phyloP scores from a whole-genome alignment of 371 early-diverging fungal species.

The Apophysomyces ossiformis region DNA sequence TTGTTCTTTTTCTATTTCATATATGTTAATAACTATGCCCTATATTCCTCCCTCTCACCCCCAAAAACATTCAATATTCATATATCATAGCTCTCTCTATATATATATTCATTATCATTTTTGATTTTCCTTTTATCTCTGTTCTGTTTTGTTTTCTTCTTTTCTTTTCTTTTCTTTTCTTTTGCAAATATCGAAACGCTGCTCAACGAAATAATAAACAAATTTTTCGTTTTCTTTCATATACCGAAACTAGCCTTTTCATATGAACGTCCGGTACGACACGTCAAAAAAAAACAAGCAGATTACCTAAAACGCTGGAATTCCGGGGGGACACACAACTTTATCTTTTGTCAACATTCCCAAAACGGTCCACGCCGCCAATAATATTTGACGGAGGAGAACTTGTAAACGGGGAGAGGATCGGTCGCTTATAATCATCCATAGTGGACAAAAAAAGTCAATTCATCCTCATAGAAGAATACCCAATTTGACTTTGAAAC shows the following conservation, averaged over 20 bases:
- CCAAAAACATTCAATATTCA: background rate
- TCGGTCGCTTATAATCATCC: too few relatives aligned
- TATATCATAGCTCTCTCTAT: background rate
- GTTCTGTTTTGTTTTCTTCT: too few relatives aligned
- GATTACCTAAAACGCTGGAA: slow-evolving; percentile 1
- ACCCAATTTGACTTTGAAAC: too few relatives aligned
- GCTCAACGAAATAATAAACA: background rate
- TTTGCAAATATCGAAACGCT: too few relatives aligned
- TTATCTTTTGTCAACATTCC: slow-evolving; percentile 7
- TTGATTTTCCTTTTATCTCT: background rate
- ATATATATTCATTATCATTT: background rate
- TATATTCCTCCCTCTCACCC: background rate
- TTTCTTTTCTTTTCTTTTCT: too few relatives aligned
- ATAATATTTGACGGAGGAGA: too few relatives aligned
- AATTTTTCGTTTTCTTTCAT: slow-evolving; percentile 1
- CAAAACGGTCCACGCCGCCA: slow-evolving; percentile 1
- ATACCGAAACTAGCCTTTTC: slow-evolving; percentile 8
- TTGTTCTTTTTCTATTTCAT: background rate
- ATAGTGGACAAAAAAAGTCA: too few relatives aligned
- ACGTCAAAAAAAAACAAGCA: slow-evolving; percentile 1
- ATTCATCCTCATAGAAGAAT: too few relatives aligned
- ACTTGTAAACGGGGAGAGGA: too few relatives aligned
- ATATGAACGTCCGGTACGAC: slow-evolving; percentile 6
- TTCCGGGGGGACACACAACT: slow-evolving; percentile 2
- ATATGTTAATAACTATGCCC: slow-evolving; percentile 7